Conservation (phyloP, 2,329 filamentous ascomycete species). For the Penicillium sp. region DNA sequence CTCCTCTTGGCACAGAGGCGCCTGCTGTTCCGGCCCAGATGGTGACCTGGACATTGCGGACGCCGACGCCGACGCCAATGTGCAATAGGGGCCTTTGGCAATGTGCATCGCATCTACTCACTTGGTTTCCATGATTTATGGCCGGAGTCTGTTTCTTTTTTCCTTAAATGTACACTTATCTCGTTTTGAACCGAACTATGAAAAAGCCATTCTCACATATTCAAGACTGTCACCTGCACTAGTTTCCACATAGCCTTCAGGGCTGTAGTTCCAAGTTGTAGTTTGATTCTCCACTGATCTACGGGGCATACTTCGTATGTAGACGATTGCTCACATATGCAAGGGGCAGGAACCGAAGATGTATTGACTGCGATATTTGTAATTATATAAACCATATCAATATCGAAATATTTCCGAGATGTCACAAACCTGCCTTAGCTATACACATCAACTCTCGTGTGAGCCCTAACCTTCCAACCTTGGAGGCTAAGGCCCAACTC, state of each 20-base stretch:
- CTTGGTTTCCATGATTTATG: slow-evolving; percentile 8
- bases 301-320: not conserved
- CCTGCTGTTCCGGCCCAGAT: slow-evolving; percentile 21
- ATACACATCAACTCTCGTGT: not conserved
- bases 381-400: not conserved
- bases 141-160: slow-evolving; percentile 2
- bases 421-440: not conserved
- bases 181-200: slow-evolving; percentile 1
- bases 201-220: not conserved
- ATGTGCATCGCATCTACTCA: slow-evolving; percentile 2
- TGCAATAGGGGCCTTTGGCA: slow-evolving; percentile 10
- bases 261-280: no score
- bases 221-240: not conserved
- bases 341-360: not conserved
- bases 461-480: not conserved
- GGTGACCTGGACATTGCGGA: slow-evolving; percentile 20
- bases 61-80: slow-evolving; percentile 34
- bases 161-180: slow-evolving; percentile 15
- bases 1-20: slow-evolving; percentile 40
- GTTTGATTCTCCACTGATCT: not conserved
- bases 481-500: no score
- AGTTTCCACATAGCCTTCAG: not conserved
- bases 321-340: not conserved
- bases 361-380: not conserved
- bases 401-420: not conserved